These are phyloP conservation scores for Dillenia suffruticosa DNA, from an alignment of 164 flowering plant species.

Conservation along the genomic window DNA sequence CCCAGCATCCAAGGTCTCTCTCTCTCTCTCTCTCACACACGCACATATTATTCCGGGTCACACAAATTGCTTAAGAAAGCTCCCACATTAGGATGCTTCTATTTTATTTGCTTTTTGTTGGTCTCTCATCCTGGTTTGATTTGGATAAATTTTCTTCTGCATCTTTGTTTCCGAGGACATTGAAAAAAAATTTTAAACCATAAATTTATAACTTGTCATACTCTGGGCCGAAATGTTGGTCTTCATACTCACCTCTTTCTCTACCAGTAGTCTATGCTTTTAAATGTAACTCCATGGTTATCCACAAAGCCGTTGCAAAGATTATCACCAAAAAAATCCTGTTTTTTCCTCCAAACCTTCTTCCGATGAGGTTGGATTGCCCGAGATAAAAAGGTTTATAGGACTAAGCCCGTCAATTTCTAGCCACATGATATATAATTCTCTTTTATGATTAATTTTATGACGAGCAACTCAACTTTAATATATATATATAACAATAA, in stretches of 20 bases:
- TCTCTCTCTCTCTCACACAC: slow-evolving; percentile 6
- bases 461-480: neutral
- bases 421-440: neutral
- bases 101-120: neutral
- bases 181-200: neutral
- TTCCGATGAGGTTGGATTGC: too few relatives aligned
- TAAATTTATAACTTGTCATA: too few relatives aligned
- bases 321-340: neutral
- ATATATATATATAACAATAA: slow-evolving; percentile 1
- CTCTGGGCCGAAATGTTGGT: too few relatives aligned
- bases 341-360: neutral
- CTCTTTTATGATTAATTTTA: neutral
- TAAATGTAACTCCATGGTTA: neutral
- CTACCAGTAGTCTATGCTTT: too few relatives aligned
- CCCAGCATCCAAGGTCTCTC: neutral
- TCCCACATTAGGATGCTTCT: too few relatives aligned
- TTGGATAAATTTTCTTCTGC: neutral
- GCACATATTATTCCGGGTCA: too few relatives aligned
- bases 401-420: neutral
- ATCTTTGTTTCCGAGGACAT: neutral
- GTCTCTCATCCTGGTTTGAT: neutral
- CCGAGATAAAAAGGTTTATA: neutral
- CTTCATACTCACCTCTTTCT: too few relatives aligned
- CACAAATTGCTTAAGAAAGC: too few relatives aligned
- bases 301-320: neutral